These are phyloP conservation scores for Dactylella cylindrospora DNA, from an alignment of 2,329 filamentous ascomycete species.

Conservation along the genomic window DNA sequence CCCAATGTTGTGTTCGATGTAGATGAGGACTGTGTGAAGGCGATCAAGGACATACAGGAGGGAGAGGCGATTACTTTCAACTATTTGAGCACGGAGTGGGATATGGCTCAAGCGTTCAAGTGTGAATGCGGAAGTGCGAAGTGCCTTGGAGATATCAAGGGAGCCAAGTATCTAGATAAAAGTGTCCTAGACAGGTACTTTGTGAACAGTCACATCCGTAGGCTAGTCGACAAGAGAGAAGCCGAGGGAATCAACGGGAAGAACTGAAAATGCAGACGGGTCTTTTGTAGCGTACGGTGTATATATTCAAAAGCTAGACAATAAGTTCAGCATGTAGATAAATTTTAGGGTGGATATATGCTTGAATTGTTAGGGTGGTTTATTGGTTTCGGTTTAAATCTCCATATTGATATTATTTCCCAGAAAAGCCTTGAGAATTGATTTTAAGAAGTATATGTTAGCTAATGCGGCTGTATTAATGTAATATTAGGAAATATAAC, in stretches of 20 bases:
- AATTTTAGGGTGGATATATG: too few relatives aligned
- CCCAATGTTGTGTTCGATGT: slow-evolving; percentile 67
- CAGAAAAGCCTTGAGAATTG: too few relatives aligned
- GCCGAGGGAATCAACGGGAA: neutral
- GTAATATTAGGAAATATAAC: too few relatives aligned
- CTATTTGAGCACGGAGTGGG: slow-evolving; percentile 74
- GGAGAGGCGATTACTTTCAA: slow-evolving; percentile 70
- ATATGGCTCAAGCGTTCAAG: slow-evolving; percentile 70
- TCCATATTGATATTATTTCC: too few relatives aligned
- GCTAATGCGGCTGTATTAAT: too few relatives aligned
- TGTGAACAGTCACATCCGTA: slow-evolving; percentile 64
- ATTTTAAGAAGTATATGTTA: too few relatives aligned
- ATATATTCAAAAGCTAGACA: too few relatives aligned
- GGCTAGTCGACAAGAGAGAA: slow-evolving; percentile 57
- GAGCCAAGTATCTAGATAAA: slow-evolving; percentile 63
- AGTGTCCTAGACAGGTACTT: slow-evolving; percentile 62
- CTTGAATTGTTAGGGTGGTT: too few relatives aligned
- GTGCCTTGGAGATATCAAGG: slow-evolving; percentile 65
- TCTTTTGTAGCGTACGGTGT: neutral
- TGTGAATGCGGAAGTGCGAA: slow-evolving; percentile 63
- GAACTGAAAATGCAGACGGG: neutral
- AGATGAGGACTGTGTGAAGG: slow-evolving; percentile 60
- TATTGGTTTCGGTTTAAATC: too few relatives aligned
- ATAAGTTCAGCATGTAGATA: too few relatives aligned
- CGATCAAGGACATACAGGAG: slow-evolving; percentile 59